phyloP scores from a whole-genome alignment of 2,329 filamentous ascomycete species.

The Verticillium alfalfae region DNA sequence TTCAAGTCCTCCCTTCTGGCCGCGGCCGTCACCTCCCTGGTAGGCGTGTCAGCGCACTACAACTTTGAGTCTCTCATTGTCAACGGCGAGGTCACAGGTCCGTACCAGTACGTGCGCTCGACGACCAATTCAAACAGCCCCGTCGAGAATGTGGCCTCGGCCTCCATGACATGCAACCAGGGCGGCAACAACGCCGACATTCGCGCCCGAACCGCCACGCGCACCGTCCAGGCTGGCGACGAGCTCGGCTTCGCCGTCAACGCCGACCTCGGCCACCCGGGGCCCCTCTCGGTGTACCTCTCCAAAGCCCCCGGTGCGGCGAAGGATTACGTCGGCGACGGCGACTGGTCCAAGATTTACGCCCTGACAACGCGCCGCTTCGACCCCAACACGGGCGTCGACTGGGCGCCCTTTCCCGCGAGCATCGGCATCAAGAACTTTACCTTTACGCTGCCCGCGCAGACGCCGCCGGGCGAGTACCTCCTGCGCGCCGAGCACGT shows the following conservation, averaged over 20 bases:
- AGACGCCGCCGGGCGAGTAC: constrained; percentile 22
- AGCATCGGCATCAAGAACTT: constrained; percentile 24
- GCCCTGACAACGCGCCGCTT: constrained; percentile 21
- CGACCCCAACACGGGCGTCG: constrained; percentile 16
- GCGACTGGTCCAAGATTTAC: constrained; percentile 31
- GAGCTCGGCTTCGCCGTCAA: constrained; percentile 34
- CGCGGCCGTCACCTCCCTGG: constrained; percentile 9
- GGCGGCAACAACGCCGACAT: constrained; percentile 28
- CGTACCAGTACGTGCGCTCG: constrained; percentile 13
- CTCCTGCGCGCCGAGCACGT: constrained; percentile 30
- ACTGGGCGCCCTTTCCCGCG: constrained; percentile 24
- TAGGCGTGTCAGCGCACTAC: constrained; percentile 8
- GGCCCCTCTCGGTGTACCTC: constrained; percentile 30
- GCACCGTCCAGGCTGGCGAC: constrained; percentile 29
- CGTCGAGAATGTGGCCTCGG: constrained; percentile 28
- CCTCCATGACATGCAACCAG: constrained; percentile 31
- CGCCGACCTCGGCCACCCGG: constrained; percentile 27
- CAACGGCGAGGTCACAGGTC: constrained; percentile 11
- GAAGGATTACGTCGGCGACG: constrained; percentile 23
- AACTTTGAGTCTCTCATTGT: constrained; percentile 13
- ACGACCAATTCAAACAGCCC: constrained; percentile 26
- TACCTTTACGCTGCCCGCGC: constrained; percentile 23
- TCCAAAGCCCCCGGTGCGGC: constrained; percentile 23
- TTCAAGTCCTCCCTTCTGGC: background rate
- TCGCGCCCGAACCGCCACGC: constrained; percentile 27